Percentiles rank a stretch among this genome's conserved stretches.
Evolutionary conservation across 257 asterid species (phyloP).

Genomic region (Ilex asprella): DNA sequence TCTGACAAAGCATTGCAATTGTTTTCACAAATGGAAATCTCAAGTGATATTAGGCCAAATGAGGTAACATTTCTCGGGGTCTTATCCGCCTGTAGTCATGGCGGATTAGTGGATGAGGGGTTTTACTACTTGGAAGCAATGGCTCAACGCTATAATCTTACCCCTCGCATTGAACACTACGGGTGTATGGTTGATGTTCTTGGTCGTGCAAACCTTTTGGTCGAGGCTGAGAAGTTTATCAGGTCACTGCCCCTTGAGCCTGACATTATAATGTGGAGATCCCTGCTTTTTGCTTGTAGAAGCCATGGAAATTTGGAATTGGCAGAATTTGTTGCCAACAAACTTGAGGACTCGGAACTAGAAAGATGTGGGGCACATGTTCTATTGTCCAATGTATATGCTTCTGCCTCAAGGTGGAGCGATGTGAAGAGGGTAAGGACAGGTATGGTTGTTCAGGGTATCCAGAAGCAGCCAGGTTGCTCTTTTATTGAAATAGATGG

Average conservation of each 20-base stretch:
- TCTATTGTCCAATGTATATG: constrained; percentile 15
- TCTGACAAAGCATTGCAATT: constrained; percentile 5
- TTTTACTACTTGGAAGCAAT: constrained; percentile 12
- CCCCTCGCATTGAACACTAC: neutral
- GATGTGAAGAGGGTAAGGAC: constrained; percentile 14
- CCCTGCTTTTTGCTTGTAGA: constrained; percentile 15
- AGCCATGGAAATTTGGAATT: constrained; percentile 9
- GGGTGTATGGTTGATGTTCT: constrained; percentile 17
- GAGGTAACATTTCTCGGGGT: constrained; percentile 17
- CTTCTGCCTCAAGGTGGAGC: constrained; percentile 19
- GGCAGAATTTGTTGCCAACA: constrained; percentile 14
- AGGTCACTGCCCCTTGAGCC: constrained; percentile 7
- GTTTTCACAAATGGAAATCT: constrained; percentile 10
- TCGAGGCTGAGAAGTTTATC: constrained; percentile 13
- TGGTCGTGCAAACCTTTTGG: constrained; percentile 16
- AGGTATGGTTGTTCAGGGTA: constrained; percentile 10
- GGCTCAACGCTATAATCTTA: neutral
- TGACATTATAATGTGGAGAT: constrained; percentile 18
- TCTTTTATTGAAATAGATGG: constrained; percentile 14
- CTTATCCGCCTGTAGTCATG: constrained; percentile 15
- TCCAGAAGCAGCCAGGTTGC: constrained; percentile 17
- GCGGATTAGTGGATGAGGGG: constrained; percentile 12
- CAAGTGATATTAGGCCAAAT: constrained; percentile 9
- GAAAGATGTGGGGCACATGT: constrained; percentile 15
- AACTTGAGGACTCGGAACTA: constrained; percentile 10